Evolutionary conservation across 2,329 filamentous ascomycete genomes (phyloP), one percentile per base, ranked within the genome.

Genomic region (Stagonosporopsis rhizophila): DNA sequence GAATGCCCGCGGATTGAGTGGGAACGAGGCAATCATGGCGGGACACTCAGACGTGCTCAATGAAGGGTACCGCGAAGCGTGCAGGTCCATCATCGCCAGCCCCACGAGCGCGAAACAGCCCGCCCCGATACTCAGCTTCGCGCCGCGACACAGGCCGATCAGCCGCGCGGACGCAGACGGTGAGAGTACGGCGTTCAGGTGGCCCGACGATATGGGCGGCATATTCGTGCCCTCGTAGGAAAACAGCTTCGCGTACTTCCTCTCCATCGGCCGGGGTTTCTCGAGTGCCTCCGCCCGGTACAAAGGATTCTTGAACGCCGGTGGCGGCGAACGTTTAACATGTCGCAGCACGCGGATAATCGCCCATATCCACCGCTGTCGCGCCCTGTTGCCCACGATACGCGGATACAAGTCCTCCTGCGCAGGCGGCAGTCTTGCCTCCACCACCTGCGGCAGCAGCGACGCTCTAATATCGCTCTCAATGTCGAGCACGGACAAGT

Each of bases 351-450:
- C 73, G 19, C 78, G 69, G 8, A 78, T 73, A 7, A 82, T 72
- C 6, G 75, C 73, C 80, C 80, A 82, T 61, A 79, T 80, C 79
- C 80, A 82, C 44, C 79, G 70, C 62, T 76, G 71, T 19, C 76
- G 65, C 1, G 78, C 79, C 34, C 50, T 50, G 20, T 60, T 77
- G 28, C 78, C 78, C 1, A 65, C 40, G 0, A 80, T 70, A 0
- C 58, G 62, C 1, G 79, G 78, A 44, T 81, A 82, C 0, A 81
- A 57, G 19, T 79, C 78, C 68, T 82, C 80, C 66, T 82, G 80
- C 1, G 80, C 77, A 1, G 71, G 68, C 3, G 79, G 79, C 0
- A 81, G 65, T 17, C 66, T 67, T 6, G 38, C 41, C n/a, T 45
- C 45, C 4, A 80, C 65, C 6, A 51, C 55, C 2, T 64, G 51